A percentile compares a stretch with the other conserved stretches of the same genome.
Evolutionary conservation across 495 filamentous ascomycete genomes (phyloP).

Genomic region (Hypoxylon fragiforme): DNA sequence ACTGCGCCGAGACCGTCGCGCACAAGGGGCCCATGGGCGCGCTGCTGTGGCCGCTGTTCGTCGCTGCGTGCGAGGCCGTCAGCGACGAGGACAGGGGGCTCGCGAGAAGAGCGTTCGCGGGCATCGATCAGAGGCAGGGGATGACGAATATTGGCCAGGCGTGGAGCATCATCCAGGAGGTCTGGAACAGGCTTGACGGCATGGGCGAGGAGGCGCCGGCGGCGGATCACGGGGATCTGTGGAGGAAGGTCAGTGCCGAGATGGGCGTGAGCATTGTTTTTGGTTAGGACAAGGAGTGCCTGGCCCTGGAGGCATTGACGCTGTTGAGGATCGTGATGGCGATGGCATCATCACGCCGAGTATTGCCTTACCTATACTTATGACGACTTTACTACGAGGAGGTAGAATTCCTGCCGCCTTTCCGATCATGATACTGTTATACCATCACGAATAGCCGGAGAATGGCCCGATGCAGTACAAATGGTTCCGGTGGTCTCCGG

Average conservation of each 20-base stretch:
- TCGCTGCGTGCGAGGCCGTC: conserved; percentile 59
- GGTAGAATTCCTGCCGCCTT: no score
- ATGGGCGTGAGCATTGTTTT: conserved; percentile 59
- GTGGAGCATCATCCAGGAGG: conserved; percentile 59
- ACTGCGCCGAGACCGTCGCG: conserved; percentile 56
- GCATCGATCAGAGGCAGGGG: conserved; percentile 56
- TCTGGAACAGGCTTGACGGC: conserved; percentile 54
- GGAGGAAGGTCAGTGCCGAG: conserved; percentile 55
- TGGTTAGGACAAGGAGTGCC: conserved; percentile 50
- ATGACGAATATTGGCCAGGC: conserved; percentile 64
- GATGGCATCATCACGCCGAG: no score
- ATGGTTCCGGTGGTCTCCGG: no score
- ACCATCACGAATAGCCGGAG: no score
- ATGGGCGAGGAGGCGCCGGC: conserved; percentile 33
- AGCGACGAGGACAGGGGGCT: conserved; percentile 44
- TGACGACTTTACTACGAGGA: no score
- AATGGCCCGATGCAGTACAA: no score
- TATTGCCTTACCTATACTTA: no score
- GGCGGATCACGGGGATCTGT: conserved; percentile 36
- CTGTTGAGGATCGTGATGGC: no score
- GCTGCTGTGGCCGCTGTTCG: conserved; percentile 64
- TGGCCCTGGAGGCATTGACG: not conserved
- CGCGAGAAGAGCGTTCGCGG: conserved; percentile 51
- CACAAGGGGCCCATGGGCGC: conserved; percentile 61
- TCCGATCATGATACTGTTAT: no score